A percentile compares a stretch with the other conserved stretches of the same genome.
Evolutionary conservation across 2,329 filamentous ascomycete species (phyloP).

Genomic region (Dothidotthia symphoricarpi): DNA sequence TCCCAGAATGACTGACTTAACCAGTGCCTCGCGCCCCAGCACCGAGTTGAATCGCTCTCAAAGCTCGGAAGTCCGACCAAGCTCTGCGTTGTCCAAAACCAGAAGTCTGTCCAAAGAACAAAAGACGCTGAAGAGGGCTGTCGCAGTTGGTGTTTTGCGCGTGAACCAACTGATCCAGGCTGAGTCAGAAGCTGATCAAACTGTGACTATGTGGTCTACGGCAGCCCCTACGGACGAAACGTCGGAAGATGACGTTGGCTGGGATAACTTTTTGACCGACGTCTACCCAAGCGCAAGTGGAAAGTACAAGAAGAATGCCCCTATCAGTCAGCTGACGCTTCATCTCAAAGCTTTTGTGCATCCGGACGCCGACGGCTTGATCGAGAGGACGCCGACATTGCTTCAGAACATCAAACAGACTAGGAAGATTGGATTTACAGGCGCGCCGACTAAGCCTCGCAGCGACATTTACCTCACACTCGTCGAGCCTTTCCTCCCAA

Average conservation of each 20-base stretch:
- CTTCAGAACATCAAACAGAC: conserved; percentile 79
- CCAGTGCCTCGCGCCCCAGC: conserved; percentile 5
- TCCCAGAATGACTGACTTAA: conserved; percentile 8
- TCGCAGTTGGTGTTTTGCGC: conserved; percentile 75
- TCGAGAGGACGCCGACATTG: conserved; percentile 83
- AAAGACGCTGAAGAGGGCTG: conserved; percentile 62
- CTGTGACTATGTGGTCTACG: conserved; percentile 75
- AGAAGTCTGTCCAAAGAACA: conserved; percentile 40
- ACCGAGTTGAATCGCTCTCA: conserved; percentile 23
- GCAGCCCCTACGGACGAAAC: conserved; percentile 39
- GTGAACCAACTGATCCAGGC: conserved; percentile 73
- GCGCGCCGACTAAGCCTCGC: conserved; percentile 79
- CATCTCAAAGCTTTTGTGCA: conserved; percentile 76
- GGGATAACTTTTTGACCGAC: conserved; percentile 68
- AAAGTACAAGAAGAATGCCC: conserved; percentile 69
- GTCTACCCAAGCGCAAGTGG: conserved; percentile 67
- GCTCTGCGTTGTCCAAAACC: conserved; percentile 28
- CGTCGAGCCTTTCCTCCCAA: conserved; percentile 72
- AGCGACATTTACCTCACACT: conserved; percentile 95
- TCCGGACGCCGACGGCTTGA: conserved; percentile 73
- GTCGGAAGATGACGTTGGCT: conserved; percentile 59
- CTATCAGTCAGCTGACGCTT: conserved; percentile 74
- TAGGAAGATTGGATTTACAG: conserved; percentile 88
- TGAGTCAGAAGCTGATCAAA: conserved; percentile 69
- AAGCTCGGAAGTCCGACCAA: conserved; percentile 27